phyloP scores from a whole-genome alignment of 345 rosid genomes.

The Dipteronia dyeriana region DNA sequence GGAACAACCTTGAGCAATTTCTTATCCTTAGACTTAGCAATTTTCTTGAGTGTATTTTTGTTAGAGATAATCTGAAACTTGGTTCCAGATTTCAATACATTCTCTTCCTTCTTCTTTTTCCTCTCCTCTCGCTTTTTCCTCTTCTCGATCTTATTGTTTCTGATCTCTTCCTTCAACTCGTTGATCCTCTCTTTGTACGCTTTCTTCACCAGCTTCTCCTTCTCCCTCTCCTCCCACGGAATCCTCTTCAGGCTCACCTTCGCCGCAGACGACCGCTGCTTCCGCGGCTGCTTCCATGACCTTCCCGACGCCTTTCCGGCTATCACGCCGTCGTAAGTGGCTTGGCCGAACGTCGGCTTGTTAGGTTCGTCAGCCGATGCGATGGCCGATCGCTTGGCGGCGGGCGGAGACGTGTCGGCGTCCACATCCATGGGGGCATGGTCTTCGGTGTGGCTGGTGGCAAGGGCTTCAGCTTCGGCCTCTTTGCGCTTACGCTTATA shows the following conservation, averaged over 20 bases:
- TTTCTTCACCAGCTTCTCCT: constrained; percentile 70
- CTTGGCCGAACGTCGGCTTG: constrained; percentile 60
- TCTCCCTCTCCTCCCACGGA: constrained; percentile 59
- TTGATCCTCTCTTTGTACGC: constrained; percentile 75
- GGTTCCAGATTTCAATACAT: constrained; percentile 71
- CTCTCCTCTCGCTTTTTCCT: constrained; percentile 81
- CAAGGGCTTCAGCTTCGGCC: constrained; percentile 22
- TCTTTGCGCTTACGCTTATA: constrained; percentile 76
- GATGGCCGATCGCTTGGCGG: constrained; percentile 77
- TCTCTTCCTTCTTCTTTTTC: constrained; percentile 89
- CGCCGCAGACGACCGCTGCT: constrained; percentile 71
- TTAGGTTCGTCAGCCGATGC: constrained; percentile 67
- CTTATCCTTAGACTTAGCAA: constrained; percentile 74
- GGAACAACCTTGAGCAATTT: constrained; percentile 76
- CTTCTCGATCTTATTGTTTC: constrained; percentile 79
- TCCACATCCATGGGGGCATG: constrained; percentile 64
- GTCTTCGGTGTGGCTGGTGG: constrained; percentile 22
- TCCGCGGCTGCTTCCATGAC: constrained; percentile 75
- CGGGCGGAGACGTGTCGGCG: constrained; percentile 40
- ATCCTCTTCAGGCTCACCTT: constrained; percentile 58
- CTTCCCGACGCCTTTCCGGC: constrained; percentile 89
- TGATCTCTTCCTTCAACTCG: constrained; percentile 84
- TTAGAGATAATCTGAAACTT: constrained; percentile 80
- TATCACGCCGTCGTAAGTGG: constrained; percentile 92
- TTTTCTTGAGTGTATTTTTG: constrained; percentile 83